Base-by-base conservation (phyloP, 2,329 filamentous ascomycete genomes). In the Xylaria polymorpha region DNA sequence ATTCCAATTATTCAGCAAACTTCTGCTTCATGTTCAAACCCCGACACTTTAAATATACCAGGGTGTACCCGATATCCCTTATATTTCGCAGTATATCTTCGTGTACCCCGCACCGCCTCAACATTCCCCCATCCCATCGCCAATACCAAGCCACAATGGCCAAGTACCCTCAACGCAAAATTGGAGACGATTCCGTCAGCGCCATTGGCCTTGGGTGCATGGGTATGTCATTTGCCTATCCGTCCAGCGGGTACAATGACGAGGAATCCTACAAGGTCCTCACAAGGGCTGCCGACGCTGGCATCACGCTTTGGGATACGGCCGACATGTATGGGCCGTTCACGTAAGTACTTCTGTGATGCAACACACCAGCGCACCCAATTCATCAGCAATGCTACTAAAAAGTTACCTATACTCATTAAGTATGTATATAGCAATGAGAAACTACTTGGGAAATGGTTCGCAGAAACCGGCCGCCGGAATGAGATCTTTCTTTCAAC, bases 401-500 rank as follows among this genome's bases (percentile, higher is more conserved):
- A 37, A 14, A 5, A 22, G 14, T 15, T 10, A 1, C 5, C 3
- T 35, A 3, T 53, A 6, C 59, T 71, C 46, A 70, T 22, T 10
- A n/a, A 46, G 18, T 4, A 6, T 48, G 41, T 9, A 10, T 44
- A 1, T 32, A 74, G 73, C 71, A 81, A 76, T 59, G 84, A 86
- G 72, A 80, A 81, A 39, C 73, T 85, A 14, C 71, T 86, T 5
- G 83, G 83, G 68, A 79, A 73, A 63, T 82, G 81, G 80, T 80
- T 83, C 71, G 72, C 74, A n/a, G 69, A 74, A 22, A 83, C 84
- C 0, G 83, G 81, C 61, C 83, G 83, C 65, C 80, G 85, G 22
- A 77, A 83, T 69, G 78, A 84, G 69, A 83, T 85, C 74, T 85
- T 85, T 76, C 78, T 86, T 18, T 84, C 85, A 0, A 83, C 85